These are phyloP conservation scores for Aspergillus glaucus DNA, from an alignment of 2,329 filamentous ascomycete genomes.

Conservation along the genomic window DNA sequence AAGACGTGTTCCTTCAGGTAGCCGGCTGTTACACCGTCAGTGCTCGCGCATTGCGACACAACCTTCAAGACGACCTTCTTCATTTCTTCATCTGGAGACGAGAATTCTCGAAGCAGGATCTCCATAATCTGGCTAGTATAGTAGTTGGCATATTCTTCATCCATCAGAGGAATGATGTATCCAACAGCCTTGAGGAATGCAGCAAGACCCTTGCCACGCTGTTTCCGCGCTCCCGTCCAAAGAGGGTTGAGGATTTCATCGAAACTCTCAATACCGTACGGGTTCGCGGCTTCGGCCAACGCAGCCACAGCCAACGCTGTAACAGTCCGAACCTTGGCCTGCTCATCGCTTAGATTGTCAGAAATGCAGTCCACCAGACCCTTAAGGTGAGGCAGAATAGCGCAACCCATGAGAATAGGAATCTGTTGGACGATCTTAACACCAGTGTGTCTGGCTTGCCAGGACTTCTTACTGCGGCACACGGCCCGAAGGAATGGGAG, in stretches of 20 bases:
- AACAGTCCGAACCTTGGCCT: constrained; percentile 94
- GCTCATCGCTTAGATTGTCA: constrained; percentile 92
- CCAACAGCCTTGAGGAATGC: constrained; percentile 96
- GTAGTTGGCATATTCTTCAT: constrained; percentile 98
- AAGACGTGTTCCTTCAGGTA: constrained; percentile 95
- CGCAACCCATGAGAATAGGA: constrained; percentile 96
- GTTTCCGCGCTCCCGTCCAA: constrained; percentile 93
- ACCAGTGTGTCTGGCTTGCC: constrained; percentile 95
- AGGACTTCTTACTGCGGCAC: constrained; percentile 97
- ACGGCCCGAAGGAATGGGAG: constrained; percentile 93
- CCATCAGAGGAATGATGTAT: constrained; percentile 98
- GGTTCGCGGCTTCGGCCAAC: constrained; percentile 90
- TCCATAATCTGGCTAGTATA: constrained; percentile 99
- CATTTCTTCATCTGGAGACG: constrained; percentile 98
- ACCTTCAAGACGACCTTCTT: constrained; percentile 99
- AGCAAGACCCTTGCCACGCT: constrained; percentile 90
- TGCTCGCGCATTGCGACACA: constrained; percentile 89
- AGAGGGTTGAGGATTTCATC: constrained; percentile 95
- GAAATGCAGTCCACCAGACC: constrained; percentile 94
- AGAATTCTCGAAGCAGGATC: constrained; percentile 90
- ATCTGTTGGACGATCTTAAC: constrained; percentile 99
- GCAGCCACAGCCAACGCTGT: constrained; percentile 93
- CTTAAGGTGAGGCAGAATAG: constrained; percentile 89
- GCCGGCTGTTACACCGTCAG: constrained; percentile 86
- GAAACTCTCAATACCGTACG: constrained; percentile 98